Evolutionary conservation across 768 basidiomycete species (phyloP).

Genomic region (Floccularia luteovirens): DNA sequence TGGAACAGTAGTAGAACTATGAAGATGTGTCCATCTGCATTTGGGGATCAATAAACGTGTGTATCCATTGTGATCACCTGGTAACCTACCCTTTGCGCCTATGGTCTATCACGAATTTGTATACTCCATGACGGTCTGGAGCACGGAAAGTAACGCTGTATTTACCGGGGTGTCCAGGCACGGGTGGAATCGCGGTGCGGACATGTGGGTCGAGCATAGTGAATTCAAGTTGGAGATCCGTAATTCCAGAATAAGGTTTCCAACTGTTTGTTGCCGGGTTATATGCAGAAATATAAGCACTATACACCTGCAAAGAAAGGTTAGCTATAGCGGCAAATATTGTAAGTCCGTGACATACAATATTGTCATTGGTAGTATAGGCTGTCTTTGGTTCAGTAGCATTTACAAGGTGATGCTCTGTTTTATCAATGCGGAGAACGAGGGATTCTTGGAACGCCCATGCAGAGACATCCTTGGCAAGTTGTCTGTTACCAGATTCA

Average conservation of each 20-base stretch:
- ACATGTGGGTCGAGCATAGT: slow-evolving; percentile 99
- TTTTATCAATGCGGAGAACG: slow-evolving; percentile 71
- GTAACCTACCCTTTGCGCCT: slow-evolving; percentile 75
- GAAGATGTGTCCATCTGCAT: slow-evolving; percentile 65
- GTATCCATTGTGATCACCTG: slow-evolving; percentile 2
- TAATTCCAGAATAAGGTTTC: slow-evolving; percentile 63
- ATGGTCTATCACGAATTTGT: slow-evolving; percentile 92
- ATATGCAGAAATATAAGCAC: slow-evolving; percentile 64
- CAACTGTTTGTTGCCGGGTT: slow-evolving; percentile 49
- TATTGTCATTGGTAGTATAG: slow-evolving; percentile 83
- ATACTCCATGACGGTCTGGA: slow-evolving; percentile 96
- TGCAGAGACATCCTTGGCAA: slow-evolving; percentile 65
- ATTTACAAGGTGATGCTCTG: slow-evolving; percentile 66
- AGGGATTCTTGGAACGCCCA: slow-evolving; percentile 91
- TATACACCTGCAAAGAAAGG: slow-evolving; percentile 49
- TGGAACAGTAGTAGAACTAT: slow-evolving; percentile 68
- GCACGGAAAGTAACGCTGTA: slow-evolving; percentile 83
- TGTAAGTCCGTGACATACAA: slow-evolving; percentile 39
- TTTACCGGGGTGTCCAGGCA: slow-evolving; percentile 46
- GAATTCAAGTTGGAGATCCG: slow-evolving; percentile 90
- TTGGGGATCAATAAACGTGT: slow-evolving; percentile 2
- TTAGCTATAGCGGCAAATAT: slow-evolving; percentile 4
- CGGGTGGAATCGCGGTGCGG: slow-evolving; percentile 66
- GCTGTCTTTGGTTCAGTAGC: slow-evolving; percentile 52
- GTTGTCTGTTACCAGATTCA: slow-evolving; percentile 67